Evolutionary conservation across 345 rosid species (phyloP), one percentile per base, ranked within the genome.

Genomic region (Melaleuca quinquenervia): DNA sequence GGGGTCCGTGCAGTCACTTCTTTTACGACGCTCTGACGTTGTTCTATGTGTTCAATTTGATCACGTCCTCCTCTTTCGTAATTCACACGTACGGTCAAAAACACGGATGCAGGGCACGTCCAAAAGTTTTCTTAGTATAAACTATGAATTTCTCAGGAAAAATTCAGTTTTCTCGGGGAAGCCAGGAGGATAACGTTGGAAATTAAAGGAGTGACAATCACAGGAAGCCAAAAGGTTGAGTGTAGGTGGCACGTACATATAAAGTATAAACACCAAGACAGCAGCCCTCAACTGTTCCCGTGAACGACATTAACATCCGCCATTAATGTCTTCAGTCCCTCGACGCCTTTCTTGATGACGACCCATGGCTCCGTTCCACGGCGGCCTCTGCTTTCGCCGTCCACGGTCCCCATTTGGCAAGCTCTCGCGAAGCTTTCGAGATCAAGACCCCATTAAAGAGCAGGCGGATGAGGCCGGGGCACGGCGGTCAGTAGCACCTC

Each of bases 301-400:
- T 84, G 83, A 36, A 45, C n/a, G 52, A 11, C 83, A 60, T 87
- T 87, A 74, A 85, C 87, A 36, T 84, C 88, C 44, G 50, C 45
- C 87, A 86, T 89, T 82, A 88, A 88, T 62, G 87, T 84, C 60
- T 36, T 41, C 16, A 55, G 56, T 16, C 84, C 84, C 86, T 80
- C 84, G 74, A 85, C 50, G 45, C 86, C 36, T 36, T 32, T 36
- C 7, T 36, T 36, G 80, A 44, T 18, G 80, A 36, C 4, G 80
- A 36, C 26, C 80, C 26, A 53, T 21, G 80, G 36, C 80, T 64
- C 80, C 80, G 18, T 70, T 70, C 80, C 36, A 70, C 36, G 48
- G 80, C 80, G 48, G 36, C 26, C 70, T n/a, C 36, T n/a, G 70
- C 70, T 58, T 58, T 56, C n/a, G 70, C 70, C 70, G n/a, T 11